Evolutionary conservation across 2,329 filamentous ascomycete genomes (phyloP).

Genomic region (Salinomyces thailandicus): DNA sequence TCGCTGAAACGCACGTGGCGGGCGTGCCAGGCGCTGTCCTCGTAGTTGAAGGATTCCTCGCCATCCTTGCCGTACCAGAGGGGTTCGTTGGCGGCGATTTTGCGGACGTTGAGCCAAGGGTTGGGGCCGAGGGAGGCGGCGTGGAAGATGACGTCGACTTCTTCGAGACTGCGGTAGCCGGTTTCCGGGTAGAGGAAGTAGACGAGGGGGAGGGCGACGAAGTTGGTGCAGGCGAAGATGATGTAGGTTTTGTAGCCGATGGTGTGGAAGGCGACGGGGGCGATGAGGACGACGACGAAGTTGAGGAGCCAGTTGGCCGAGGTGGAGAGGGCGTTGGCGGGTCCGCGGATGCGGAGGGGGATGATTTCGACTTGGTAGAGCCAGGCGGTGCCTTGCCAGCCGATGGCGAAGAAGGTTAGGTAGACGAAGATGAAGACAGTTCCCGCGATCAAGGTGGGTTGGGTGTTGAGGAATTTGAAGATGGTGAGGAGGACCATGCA

Average conservation of each 20-base stretch:
- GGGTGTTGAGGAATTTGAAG: slow-evolving; percentile 5
- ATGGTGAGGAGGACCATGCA: slow-evolving; percentile 18
- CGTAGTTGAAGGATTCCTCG: slow-evolving; percentile 45
- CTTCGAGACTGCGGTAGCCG: slow-evolving; percentile 47
- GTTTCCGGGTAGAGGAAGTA: slow-evolving; percentile 55
- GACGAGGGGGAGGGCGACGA: slow-evolving; percentile 5
- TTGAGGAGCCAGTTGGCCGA: slow-evolving; percentile 49
- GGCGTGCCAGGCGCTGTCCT: slow-evolving; percentile 30
- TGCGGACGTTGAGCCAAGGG: slow-evolving; percentile 40
- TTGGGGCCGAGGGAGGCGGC: slow-evolving; percentile 34
- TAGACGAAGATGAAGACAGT: slow-evolving; percentile 16
- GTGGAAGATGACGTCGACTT: slow-evolving; percentile 56
- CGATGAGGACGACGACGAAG: slow-evolving; percentile 58
- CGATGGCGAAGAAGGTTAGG: slow-evolving; percentile 14
- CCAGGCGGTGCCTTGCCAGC: slow-evolving; percentile 16
- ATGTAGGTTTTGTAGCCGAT: slow-evolving; percentile 48
- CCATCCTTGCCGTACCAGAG: slow-evolving; percentile 45
- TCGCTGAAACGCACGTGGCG: slow-evolving; percentile 20
- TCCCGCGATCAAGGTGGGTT: slow-evolving; percentile 13
- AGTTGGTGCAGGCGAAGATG: slow-evolving; percentile 18
- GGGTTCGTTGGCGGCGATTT: slow-evolving; percentile 34
- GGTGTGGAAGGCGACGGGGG: slow-evolving; percentile 48
- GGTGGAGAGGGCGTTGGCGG: slow-evolving; percentile 31
- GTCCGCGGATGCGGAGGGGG: slow-evolving; percentile 20
- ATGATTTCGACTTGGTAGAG: slow-evolving; percentile 17